Base-by-base conservation (phyloP, 2,329 filamentous ascomycete genomes). In the Pseudomassariella vexata region DNA sequence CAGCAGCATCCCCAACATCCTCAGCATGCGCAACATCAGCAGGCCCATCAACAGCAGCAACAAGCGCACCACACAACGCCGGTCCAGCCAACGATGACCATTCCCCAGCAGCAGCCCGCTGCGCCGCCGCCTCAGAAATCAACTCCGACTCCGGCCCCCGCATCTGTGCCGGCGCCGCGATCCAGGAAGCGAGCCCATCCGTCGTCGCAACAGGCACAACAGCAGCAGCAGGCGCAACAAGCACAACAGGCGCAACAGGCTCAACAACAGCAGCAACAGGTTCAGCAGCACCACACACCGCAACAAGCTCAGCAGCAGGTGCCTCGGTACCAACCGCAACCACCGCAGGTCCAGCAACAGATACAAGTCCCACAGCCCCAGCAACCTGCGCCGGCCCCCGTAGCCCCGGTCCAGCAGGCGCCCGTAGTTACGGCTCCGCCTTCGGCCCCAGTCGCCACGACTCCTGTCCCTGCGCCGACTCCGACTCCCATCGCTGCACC, bases 1-100 rank as follows among this genome's bases (percentile, higher is more conserved):
- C 44, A 53, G 20, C 47, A 47, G 16, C 49, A 51, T 15, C 28
- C 37, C 14, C 50, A 52, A 34, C 51, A 53, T 29, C 35, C 43
- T 10, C 52, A 44, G 20, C 42, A 40, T 16, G 31, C 53, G 19
- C 55, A 57, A 30, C 50, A 50, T 26, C 42, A 44, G 10, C 53
- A 54, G 17, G 35, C 36, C 12, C 47, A 48, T 24, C 39, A 44
- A 7, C 37, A 43, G 21, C 47, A 50, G 36, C 39, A 49, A 10
- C 49, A 50, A 8, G 52, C 54, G 38, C 53, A 60, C 23, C 58
- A 62, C 37, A 44, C 49, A 0, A 52, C 53, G 8, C 52, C 57
- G 7, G 53, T 55, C 12, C 57, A 57, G 34, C 50, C 53, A 19
- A 55, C 57, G 5, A 56, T 61, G 48, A 58, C 45, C 30, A 48